A percentile compares a stretch with the other conserved stretches of the same genome.
Conservation (phyloP, 805 yeast species). For the Hermanozyma aechmeae region DNA sequence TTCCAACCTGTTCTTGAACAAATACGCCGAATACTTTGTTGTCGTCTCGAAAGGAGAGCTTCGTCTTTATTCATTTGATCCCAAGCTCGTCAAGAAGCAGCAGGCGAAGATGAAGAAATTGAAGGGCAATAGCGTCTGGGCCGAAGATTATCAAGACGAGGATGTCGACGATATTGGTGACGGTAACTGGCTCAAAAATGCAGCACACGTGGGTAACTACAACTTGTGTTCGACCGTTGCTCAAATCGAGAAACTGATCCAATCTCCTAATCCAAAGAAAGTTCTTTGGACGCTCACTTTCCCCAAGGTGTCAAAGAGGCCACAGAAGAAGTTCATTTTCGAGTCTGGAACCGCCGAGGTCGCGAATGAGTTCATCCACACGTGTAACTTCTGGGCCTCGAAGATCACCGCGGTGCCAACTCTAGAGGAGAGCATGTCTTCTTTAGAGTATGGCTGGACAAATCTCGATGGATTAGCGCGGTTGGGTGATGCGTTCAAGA, state of each 20-base stretch:
- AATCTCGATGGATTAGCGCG: conserved; percentile 23
- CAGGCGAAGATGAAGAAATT: conserved; percentile 18
- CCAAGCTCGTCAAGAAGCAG: conserved; percentile 31
- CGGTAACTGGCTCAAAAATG: conserved; percentile 63
- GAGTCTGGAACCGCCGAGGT: conserved; percentile 58
- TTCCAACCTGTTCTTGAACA: conserved; percentile 13
- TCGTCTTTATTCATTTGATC: conserved; percentile 46
- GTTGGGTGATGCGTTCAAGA: conserved; percentile 20
- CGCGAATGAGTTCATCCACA: conserved; percentile 61
- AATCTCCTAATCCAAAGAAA: conserved; percentile 5
- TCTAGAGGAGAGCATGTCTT: conserved; percentile 55
- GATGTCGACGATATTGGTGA: conserved; percentile 37
- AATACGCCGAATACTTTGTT: conserved; percentile 42
- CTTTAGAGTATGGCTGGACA: conserved; percentile 81
- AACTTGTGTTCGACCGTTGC: conserved; percentile 46
- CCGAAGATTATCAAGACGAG: conserved; percentile 13
- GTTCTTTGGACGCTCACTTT: conserved; percentile 46
- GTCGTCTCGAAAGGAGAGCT: conserved; percentile 63
- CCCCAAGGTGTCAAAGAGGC: conserved; percentile 32
- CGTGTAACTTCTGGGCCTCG: conserved; percentile 89
- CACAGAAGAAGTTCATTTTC: conserved; percentile 41
- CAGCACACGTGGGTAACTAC: conserved; percentile 45
- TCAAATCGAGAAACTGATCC: conserved; percentile 18
- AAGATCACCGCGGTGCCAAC: conserved; percentile 74
- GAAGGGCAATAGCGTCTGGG: conserved; percentile 13